Base-by-base conservation (phyloP, 805 yeast genomes). In the Candida methanosorbosa region DNA sequence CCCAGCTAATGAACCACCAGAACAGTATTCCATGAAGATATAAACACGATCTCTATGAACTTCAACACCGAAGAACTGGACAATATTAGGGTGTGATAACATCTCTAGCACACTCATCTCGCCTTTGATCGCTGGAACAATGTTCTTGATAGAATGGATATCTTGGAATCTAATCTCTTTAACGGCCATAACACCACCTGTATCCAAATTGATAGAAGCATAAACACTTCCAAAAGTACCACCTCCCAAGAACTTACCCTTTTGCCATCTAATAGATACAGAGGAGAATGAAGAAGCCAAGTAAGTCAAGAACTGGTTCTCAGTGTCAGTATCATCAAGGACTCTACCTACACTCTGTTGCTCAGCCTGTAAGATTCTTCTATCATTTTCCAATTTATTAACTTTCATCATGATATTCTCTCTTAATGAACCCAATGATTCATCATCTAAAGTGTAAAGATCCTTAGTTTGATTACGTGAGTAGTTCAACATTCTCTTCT, bases 11-110 rank as follows among this genome's bases (percentile, higher is more conserved):
- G 97, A 88, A 1, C 97, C 97, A 27, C 96, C 92, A 47, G 88
- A 94, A 64, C 98, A 92, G 59, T 74, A 88, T 59, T 92, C 98
- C 98, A 92, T 92, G 56, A 92, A 92, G 22, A 92, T 80, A 55
- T 86, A 88, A 14, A 92, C 97, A 43, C 84, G 76, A 56, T 92
- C 97, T 35, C 97, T 72, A 57, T 92, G 97, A 5, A 92, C 97
- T 56, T 92, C 97, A 25, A 92, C 96, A 34, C 98, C 98, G 51
- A 77, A 88, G 54, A 90, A 92, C 54, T 88, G 96, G 5, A 92
- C 97, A 46, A 92, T 82, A 52, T 92, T 92, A 9, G 97, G 97
- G 59, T 92, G 98, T 41, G 87, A 82, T 40, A 92, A 65, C 81
- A 87, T 84, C 60, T 92, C 97, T 46, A 92, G 61, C 2, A 90